Base-by-base conservation (phyloP, 2,329 filamentous ascomycete genomes). In the Sporothrix euskadiensis region DNA sequence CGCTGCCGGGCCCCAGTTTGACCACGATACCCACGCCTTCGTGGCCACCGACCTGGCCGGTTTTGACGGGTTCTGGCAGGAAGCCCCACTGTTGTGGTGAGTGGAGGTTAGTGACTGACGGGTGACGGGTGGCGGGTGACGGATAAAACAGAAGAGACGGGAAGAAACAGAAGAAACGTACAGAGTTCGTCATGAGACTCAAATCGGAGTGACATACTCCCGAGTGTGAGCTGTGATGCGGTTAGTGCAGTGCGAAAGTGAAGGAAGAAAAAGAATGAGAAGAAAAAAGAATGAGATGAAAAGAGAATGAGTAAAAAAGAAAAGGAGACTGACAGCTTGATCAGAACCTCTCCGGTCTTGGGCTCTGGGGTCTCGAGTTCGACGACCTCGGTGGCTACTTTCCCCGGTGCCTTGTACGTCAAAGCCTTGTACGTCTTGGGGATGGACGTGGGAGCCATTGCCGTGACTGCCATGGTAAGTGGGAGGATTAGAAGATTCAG, bases 1-100 rank as follows among this genome's bases (percentile, higher is more conserved):
- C 78, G 30, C 81, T 81, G 19, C 59, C 73, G 8, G 61, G 47
- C 35, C 88, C 88, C 49, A 90, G 82, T 35, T 85, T 85, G 26
- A 87, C 84, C 7, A 85, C 86, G 7, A 82, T 85, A 54, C 89
- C 89, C 75, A 91, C 85, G 61, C 91, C 90, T 77, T 91, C 89
- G 79, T 91, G 89, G 71, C 89, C 89, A 44, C 89, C 87, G 59
- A 87, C 87, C 77, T 72, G 69, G 52, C n/a, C 54, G 56, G 56
- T 30, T 26, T 59, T 59, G 54, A 57, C 54, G 9, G 54, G 54
- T 19, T 57, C n/a, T 57, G 54, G 54, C 6, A 57, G 54, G 22
- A 57, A 57, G 4, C 54, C 54, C 54, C 54, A 57, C 54, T 57
- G 19, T 57, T 16, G 19, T 57, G 19, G 19, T n/a, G 19, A n/a